These are phyloP conservation scores for Ilyonectria sp. DNA, from an alignment of 2,329 filamentous ascomycete genomes.

Conservation along the genomic window DNA sequence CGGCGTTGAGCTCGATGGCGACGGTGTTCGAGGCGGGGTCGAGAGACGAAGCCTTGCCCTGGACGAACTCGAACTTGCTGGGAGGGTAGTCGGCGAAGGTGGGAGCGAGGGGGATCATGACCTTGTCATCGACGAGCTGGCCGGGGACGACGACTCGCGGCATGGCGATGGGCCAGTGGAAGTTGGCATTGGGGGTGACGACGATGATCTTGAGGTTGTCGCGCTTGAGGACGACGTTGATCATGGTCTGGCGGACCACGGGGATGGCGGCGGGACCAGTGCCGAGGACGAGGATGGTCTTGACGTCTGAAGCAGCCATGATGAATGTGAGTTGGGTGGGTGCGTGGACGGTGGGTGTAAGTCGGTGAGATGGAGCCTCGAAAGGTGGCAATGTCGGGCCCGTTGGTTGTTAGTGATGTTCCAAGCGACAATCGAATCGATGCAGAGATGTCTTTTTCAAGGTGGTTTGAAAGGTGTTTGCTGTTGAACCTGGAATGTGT, in stretches of 20 bases:
- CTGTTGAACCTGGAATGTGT: not conserved
- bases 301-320: slow-evolving; percentile 43
- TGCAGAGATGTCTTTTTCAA: not conserved
- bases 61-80: slow-evolving; percentile 66
- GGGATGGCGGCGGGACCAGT: slow-evolving; percentile 63
- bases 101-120: slow-evolving; percentile 54
- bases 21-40: slow-evolving; percentile 61
- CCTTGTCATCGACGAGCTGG: slow-evolving; percentile 59
- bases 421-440: not conserved
- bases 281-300: slow-evolving; percentile 66
- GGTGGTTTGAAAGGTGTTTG: not conserved
- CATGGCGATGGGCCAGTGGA: slow-evolving; percentile 66
- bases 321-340: not conserved
- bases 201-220: slow-evolving; percentile 62
- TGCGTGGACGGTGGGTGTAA: slow-evolving; percentile 17
- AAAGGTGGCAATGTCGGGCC: not conserved
- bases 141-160: slow-evolving; percentile 64
- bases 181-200: slow-evolving; percentile 63
- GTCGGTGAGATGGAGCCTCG: not conserved
- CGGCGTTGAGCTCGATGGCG: slow-evolving; percentile 55
- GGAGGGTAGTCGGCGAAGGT: slow-evolving; percentile 64
- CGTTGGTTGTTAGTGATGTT: not conserved
- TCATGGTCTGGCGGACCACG: slow-evolving; percentile 66
- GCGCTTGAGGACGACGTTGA: slow-evolving; percentile 57
- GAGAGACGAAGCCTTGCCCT: slow-evolving; percentile 63